Evolutionary conservation across 805 yeast genomes (phyloP).

Genomic region (Myxozyma geophila): DNA sequence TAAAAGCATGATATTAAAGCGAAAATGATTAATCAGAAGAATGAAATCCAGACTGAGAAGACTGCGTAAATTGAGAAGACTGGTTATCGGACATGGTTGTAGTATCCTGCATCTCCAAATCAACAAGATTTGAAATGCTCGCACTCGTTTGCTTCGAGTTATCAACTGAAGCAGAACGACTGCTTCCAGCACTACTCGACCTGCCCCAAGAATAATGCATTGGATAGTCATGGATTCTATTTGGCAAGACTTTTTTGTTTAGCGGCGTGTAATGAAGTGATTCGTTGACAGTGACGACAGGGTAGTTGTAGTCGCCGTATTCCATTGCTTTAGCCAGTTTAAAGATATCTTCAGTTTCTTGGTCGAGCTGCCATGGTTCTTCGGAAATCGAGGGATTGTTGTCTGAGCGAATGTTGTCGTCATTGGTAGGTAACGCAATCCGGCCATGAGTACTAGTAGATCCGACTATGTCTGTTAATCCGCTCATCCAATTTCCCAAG

Average conservation of each 20-base stretch:
- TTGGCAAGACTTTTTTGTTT: constrained; percentile 9
- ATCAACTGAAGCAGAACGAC: background rate
- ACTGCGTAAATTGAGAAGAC: too few species aligned
- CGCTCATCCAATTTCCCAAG: background rate
- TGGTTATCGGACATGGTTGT: background rate
- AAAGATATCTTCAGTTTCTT: constrained; percentile 45
- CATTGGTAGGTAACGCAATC: constrained; percentile 11
- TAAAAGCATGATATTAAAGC: too few species aligned
- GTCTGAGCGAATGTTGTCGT: background rate
- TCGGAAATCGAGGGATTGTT: background rate
- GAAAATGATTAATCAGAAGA: too few species aligned
- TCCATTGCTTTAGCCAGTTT: constrained; percentile 42
- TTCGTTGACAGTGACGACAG: constrained; percentile 47
- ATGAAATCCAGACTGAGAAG: too few species aligned
- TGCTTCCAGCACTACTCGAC: background rate
- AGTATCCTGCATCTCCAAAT: background rate
- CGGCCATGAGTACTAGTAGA: constrained; percentile 14
- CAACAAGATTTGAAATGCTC: background rate
- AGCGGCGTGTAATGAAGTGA: constrained; percentile 32
- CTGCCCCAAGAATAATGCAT: constrained; percentile 18
- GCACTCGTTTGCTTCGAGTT: background rate
- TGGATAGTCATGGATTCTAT: constrained; percentile 1
- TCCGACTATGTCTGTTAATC: constrained; percentile 11
- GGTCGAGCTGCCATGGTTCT: constrained; percentile 35
- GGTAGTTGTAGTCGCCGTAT: constrained; percentile 52